Evolutionary conservation across 495 filamentous ascomycete species (phyloP), one percentile per base, ranked within the genome.

Genomic region (Aspergillus incahuasiensis): DNA sequence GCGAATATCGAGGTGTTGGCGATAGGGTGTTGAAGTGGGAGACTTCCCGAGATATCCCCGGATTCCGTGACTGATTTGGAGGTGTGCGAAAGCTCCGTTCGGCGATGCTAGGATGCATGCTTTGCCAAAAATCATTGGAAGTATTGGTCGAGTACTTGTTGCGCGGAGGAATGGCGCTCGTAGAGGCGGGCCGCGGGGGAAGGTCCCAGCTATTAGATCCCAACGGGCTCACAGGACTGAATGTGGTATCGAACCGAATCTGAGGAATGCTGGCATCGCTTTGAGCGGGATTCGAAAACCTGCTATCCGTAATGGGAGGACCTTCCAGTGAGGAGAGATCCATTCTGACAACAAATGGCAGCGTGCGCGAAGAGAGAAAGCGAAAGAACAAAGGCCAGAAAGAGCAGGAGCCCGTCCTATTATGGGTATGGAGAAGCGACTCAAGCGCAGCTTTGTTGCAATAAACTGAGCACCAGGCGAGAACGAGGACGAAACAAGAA

Each of bases 241-340:
- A 15, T 52, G 55, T 24, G 6, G 8, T 19, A 13, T 62, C 22
- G 38, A 57, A 25, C 54, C 47, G 32, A 49, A 56, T 48, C 19
- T 50, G 46, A 48, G 59, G 52, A 30, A 58, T 20, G 28, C 18
- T 38, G 18, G n/a, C 28, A 20, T 16, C 28, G n/a, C 43, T 41
- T 8, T 52, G 24, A n/a, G 38, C n/a, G 38, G 39, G 19, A 21
- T 32, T 44, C 40, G 51, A 45, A 47, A 59, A 59, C 20, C 57
- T 53, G 18, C 41, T 38, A 35, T 72, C 63, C 9, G 48, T 22
- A 21, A 74, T 60, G 12, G 68, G 67, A 41, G 72, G 70, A 11
- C 72, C 72, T 59, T 72, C 72, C 11, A 74, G 61, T 9, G 68
- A 73, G 12, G 72, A 74, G 22, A 74, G 68, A 58, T 72, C 69